phyloP scores from a whole-genome alignment of 352 stramenopile genomes.

The Plasmopara muralis region DNA sequence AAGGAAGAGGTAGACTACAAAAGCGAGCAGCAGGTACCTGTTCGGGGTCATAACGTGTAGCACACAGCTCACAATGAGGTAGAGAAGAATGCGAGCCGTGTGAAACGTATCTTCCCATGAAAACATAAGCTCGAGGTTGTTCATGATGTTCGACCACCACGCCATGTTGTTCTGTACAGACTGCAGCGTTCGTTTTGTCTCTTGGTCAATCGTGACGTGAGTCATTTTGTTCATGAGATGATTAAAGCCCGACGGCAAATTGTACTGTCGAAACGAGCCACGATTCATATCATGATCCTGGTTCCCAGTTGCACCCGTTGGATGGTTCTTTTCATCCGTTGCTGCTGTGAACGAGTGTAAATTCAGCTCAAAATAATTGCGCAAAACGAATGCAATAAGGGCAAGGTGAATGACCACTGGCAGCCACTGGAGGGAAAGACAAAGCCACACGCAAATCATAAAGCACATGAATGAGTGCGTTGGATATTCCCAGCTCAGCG shows the following conservation, averaged over 20 bases:
- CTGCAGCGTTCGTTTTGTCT: slow-evolving; percentile 78
- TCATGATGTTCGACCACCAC: slow-evolving; percentile 81
- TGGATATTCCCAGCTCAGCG: slow-evolving; percentile 80
- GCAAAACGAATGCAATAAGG: slow-evolving; percentile 71
- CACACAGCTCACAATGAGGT: slow-evolving; percentile 79
- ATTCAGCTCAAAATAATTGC: slow-evolving; percentile 83
- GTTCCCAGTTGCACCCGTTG: slow-evolving; percentile 10
- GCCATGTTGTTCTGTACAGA: slow-evolving; percentile 87
- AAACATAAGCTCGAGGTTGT: slow-evolving; percentile 82
- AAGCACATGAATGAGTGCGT: slow-evolving; percentile 84
- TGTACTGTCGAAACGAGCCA: slow-evolving; percentile 70
- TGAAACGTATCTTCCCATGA: slow-evolving; percentile 86
- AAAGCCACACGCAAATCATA: slow-evolving; percentile 76
- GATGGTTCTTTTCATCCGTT: slow-evolving; percentile 44
- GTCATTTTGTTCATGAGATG: slow-evolving; percentile 89
- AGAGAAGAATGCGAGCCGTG: slow-evolving; percentile 70
- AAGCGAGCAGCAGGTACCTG: slow-evolving; percentile 69
- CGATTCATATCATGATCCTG: slow-evolving; percentile 30
- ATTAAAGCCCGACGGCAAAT: slow-evolving; percentile 74
- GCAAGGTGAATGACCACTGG: slow-evolving; percentile 72
- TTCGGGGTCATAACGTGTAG: slow-evolving; percentile 81
- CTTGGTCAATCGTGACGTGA: slow-evolving; percentile 75
- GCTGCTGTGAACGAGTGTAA: slow-evolving; percentile 63
- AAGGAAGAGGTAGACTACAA: slow-evolving; percentile 74
- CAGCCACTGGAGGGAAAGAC: slow-evolving; percentile 75